Conservation (phyloP, 192 early-diverging fungal genomes). For the Backusella luteola region DNA sequence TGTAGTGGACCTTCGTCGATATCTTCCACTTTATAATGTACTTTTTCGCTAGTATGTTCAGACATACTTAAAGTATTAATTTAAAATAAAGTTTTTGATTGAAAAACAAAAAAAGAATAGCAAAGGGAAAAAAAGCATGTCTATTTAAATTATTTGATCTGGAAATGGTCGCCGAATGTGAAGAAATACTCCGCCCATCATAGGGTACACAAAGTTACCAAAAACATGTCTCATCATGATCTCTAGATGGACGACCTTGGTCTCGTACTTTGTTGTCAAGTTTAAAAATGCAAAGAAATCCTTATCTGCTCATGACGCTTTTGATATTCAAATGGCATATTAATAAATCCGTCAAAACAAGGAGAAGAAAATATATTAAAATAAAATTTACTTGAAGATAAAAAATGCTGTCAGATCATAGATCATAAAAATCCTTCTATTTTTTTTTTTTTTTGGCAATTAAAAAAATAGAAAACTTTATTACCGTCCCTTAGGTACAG, state of each 20-base stretch:
- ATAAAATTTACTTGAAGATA: background rate
- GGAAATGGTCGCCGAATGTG: background rate
- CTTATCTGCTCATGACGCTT: background rate
- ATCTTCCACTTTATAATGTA: background rate
- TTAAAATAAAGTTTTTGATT: background rate
- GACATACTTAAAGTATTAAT: background rate
- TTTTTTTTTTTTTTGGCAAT: background rate
- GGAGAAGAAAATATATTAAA: background rate
- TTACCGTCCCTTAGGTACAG: background rate
- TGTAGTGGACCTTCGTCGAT: background rate
- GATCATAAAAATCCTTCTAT: background rate
- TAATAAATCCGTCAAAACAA: background rate
- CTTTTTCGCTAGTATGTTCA: background rate
- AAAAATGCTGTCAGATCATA: background rate
- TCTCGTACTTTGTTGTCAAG: background rate
- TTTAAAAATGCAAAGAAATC: background rate
- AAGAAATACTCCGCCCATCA: background rate
- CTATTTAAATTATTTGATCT: slow-evolving; percentile 1
- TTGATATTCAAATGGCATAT: background rate
- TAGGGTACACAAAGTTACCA: background rate
- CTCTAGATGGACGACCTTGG: background rate
- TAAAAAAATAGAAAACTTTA: background rate
- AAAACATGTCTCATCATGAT: background rate
- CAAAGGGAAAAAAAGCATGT: background rate
- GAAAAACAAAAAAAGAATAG: background rate